These are phyloP conservation scores for Pterocarpus macrocarpus DNA, from an alignment of 306 rosid species.

Conservation along the genomic window DNA sequence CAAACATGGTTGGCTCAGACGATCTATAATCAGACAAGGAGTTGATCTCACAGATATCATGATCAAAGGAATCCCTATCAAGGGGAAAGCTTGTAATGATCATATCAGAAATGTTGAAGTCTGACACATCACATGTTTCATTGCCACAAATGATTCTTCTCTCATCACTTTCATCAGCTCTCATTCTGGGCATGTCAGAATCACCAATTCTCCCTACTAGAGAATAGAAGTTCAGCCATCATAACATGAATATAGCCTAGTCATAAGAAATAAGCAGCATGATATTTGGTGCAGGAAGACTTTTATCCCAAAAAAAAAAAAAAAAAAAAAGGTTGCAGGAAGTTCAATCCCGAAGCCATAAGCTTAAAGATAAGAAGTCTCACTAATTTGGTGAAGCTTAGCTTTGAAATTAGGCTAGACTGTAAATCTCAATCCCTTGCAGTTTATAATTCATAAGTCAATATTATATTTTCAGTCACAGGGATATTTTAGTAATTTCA, in stretches of 20 bases:
- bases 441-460: slow-evolving; percentile 5
- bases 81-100: slow-evolving; percentile 83
- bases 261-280: not conserved
- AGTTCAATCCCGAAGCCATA: slow-evolving; percentile 18
- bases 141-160: slow-evolving; percentile 61
- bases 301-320: slow-evolving; percentile 1
- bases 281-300: not conserved
- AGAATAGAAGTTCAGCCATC: slow-evolving; percentile 28
- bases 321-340: not conserved
- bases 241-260: slow-evolving; percentile 12
- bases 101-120: slow-evolving; percentile 95
- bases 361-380: not conserved
- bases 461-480: not conserved
- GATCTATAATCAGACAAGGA: slow-evolving; percentile 65
- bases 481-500: slow-evolving; percentile 4
- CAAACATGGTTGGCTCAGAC: slow-evolving; percentile 66
- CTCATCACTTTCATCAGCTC: slow-evolving; percentile 63
- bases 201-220: slow-evolving; percentile 56
- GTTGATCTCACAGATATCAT: slow-evolving; percentile 58
- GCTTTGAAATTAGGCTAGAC: slow-evolving; percentile 13
- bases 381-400: slow-evolving; percentile 6
- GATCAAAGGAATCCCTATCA: slow-evolving; percentile 60
- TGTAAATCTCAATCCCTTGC: slow-evolving; percentile 9
- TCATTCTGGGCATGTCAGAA: slow-evolving; percentile 60
- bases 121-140: slow-evolving; percentile 86